These are phyloP conservation scores for Phytopythium sindhum DNA, from an alignment of 352 stramenopile species.

Conservation along the genomic window DNA sequence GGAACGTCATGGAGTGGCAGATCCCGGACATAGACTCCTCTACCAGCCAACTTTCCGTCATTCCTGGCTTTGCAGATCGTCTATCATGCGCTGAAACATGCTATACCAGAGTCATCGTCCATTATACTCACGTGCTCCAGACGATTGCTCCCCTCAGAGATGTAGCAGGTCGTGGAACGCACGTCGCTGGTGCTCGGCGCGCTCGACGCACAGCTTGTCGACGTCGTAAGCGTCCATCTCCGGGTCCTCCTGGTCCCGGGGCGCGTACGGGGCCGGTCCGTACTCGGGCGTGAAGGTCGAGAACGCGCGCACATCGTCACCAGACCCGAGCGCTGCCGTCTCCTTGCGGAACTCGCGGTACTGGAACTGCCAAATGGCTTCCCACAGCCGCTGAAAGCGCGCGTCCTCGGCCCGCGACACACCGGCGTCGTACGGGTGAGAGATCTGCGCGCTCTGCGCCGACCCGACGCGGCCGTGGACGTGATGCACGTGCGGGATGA, in stretches of 20 bases:
- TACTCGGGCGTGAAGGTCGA: slow-evolving; percentile 76
- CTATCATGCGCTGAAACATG: too few relatives aligned
- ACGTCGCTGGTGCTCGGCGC: slow-evolving; percentile 30
- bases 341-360: slow-evolving; percentile 11
- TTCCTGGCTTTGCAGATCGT: too few relatives aligned
- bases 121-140: slow-evolving; percentile 2
- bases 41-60: too few relatives aligned
- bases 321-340: slow-evolving; percentile 8
- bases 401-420: slow-evolving; percentile 25
- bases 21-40: too few relatives aligned
- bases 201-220: slow-evolving; percentile 39
- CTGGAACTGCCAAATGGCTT: slow-evolving; percentile 41
- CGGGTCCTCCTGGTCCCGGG: slow-evolving; percentile 20
- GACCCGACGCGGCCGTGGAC: slow-evolving; percentile 60
- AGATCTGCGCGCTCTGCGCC: slow-evolving; percentile 49
- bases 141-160: background rate
- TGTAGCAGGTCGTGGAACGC: slow-evolving; percentile 20
- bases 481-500: slow-evolving; percentile 58
- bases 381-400: slow-evolving; percentile 58
- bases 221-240: slow-evolving; percentile 46
- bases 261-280: slow-evolving; percentile 61
- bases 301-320: slow-evolving; percentile 10
- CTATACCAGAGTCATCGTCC: too few relatives aligned
- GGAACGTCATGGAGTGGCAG: too few relatives aligned
- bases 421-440: slow-evolving; percentile 26